phyloP scores from a whole-genome alignment of 1,139 yeast species.

The Lodderomyces theae region DNA sequence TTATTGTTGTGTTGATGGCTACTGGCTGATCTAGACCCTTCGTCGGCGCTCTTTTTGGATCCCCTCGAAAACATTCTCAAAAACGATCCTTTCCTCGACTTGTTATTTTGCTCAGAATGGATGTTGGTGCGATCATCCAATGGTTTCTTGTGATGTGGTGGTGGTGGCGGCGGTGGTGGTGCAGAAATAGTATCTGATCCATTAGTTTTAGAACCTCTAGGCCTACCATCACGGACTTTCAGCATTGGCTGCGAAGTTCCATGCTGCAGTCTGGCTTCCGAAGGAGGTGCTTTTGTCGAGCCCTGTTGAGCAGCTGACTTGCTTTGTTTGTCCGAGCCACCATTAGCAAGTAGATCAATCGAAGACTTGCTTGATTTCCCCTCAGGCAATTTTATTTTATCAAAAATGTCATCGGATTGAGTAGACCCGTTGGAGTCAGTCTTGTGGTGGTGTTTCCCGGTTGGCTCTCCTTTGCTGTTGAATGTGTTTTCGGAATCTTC shows the following conservation, averaged over 20 bases:
- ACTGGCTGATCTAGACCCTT: neutral
- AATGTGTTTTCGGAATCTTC: constrained; percentile 33
- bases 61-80: constrained; percentile 68
- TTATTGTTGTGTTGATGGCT: too few relatives aligned
- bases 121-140: constrained; percentile 34
- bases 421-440: constrained; percentile 17
- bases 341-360: constrained; percentile 15
- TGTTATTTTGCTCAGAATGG: constrained; percentile 19
- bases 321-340: constrained; percentile 9
- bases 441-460: constrained; percentile 17
- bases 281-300: neutral
- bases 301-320: constrained; percentile 13
- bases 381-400: constrained; percentile 45
- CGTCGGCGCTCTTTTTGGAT: constrained; percentile 34
- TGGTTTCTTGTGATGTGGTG: constrained; percentile 21
- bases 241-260: constrained; percentile 24
- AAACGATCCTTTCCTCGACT: constrained; percentile 46
- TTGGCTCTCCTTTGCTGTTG: constrained; percentile 32
- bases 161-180: constrained; percentile 21
- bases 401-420: constrained; percentile 33
- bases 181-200: neutral
- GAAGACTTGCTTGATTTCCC: constrained; percentile 19
- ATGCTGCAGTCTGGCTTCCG: neutral
- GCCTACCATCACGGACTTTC: constrained; percentile 23
- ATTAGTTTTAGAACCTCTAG: constrained; percentile 12